Base-by-base conservation (phyloP, 2,329 filamentous ascomycete species). In the Apiospora pterosperma region DNA sequence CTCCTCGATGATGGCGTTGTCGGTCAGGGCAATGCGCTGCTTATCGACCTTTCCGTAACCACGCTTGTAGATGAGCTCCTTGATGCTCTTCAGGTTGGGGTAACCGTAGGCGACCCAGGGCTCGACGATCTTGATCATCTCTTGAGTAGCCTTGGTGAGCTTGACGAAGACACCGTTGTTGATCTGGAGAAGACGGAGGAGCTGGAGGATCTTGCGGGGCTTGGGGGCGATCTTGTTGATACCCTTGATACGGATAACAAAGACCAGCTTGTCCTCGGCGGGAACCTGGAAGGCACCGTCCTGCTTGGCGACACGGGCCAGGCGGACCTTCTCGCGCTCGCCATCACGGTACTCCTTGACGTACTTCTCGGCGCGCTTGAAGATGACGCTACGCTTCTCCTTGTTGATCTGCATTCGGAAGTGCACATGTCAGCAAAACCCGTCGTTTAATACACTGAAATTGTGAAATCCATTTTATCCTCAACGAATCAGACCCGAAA, bases 211-310 rank as follows among this genome's bases (percentile, higher is more conserved):
- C 91, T 99, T 99, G 88, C 96, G 94, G 84, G 96, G 96, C 92
- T 99, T 98, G 76, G 96, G 96, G 80, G 96, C 90, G 77, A 99
- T 98, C 92, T 99, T 99, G 92, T 98, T 98, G 93, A 99, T 98
- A 97, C 95, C 96, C 93, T 99, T 99, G 89, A 99, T 99, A 82
- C 96, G 95, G 83, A 98, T 85, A 76, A 99, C 90, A 82, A 99
- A 99, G 85, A 95, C 93, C 78, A 99, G 87, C 86, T 97, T 97
- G 80, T 92, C 85, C 89, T 99, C 93, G 71, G 92, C 94, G 71
- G 93, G 90, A 74, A 99, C 91, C 84, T 96, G 96, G 88, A 95
- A 96, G 80, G 88, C 92, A 81, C 95, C 95, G 78, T 92, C 90
- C 83, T 92, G 87, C 89, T 97, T 97, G 83, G 93, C 92, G 72